Conservation (phyloP, 257 asterid species). For the Solanum sejunctum region DNA sequence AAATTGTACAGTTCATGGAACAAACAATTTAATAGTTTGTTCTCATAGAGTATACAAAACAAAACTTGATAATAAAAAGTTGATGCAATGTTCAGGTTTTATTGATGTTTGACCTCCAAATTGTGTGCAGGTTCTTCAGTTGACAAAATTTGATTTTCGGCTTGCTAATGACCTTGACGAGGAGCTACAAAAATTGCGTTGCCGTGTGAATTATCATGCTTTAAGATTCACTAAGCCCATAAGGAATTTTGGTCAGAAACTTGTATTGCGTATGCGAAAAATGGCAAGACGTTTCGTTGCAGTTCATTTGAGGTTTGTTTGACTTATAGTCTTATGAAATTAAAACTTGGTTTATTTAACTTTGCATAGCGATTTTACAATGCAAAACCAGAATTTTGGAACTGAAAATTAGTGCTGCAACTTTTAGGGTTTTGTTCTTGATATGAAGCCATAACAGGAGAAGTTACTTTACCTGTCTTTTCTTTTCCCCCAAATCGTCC, state of each 20-base stretch:
- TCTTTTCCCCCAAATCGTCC: background rate
- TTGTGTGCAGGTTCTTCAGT: slow-evolving; percentile 80
- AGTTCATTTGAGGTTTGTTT: slow-evolving; percentile 77
- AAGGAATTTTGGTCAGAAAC: slow-evolving; percentile 66
- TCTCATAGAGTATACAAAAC: background rate
- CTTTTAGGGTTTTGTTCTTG: background rate
- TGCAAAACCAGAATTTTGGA: background rate
- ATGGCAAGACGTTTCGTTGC: slow-evolving; percentile 80
- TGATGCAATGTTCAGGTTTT: background rate
- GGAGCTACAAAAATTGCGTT: slow-evolving; percentile 80
- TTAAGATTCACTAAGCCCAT: slow-evolving; percentile 81
- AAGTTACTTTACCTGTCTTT: background rate
- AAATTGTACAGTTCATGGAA: background rate
- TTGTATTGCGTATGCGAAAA: slow-evolving; percentile 71
- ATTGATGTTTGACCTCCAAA: background rate
- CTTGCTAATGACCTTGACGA: slow-evolving; percentile 82
- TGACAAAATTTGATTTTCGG: slow-evolving; percentile 96
- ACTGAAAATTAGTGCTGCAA: background rate
- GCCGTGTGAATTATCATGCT: slow-evolving; percentile 92
- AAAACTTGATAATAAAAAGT: background rate
- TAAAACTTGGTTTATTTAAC: background rate
- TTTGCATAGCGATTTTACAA: background rate
- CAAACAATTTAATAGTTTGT: background rate
- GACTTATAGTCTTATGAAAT: background rate
- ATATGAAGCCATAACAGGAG: background rate